Conservation (phyloP, 257 asterid species). For the Fraxinus anomala region DNA sequence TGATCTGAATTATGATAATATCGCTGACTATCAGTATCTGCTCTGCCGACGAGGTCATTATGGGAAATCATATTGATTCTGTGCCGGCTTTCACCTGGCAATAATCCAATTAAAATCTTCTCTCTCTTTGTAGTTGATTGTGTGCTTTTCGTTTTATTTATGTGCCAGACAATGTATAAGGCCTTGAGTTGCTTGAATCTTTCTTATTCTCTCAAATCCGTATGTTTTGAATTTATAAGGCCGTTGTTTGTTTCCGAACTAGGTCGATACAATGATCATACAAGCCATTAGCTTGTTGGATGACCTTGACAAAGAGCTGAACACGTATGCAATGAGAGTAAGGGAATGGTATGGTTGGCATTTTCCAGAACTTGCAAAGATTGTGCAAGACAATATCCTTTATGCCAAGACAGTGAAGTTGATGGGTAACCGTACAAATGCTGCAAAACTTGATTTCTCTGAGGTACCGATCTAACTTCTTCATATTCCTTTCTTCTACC, state of each 20-base stretch:
- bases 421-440: conserved; percentile 82
- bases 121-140: not conserved
- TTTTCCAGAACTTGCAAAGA: conserved; percentile 93
- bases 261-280: conserved; percentile 94
- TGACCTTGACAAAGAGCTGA: conserved; percentile 91
- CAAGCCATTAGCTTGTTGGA: conserved; percentile 93
- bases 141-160: not conserved
- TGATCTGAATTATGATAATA: not conserved
- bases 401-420: conserved; percentile 80
- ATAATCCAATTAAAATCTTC: not conserved
- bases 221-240: not conserved
- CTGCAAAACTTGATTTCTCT: conserved; percentile 83
- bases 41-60: not conserved
- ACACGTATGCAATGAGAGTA: conserved; percentile 93
- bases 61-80: not conserved
- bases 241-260: conserved; percentile 13
- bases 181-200: not conserved
- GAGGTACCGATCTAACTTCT: conserved; percentile 49
- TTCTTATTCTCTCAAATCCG: not conserved
- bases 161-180: not conserved
- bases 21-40: not conserved
- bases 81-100: not conserved
- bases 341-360: conserved; percentile 99
- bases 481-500: not conserved
- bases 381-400: conserved; percentile 71